These are phyloP conservation scores for Posidonia oceanica DNA, from an alignment of 116 monocot species.

Conservation along the genomic window DNA sequence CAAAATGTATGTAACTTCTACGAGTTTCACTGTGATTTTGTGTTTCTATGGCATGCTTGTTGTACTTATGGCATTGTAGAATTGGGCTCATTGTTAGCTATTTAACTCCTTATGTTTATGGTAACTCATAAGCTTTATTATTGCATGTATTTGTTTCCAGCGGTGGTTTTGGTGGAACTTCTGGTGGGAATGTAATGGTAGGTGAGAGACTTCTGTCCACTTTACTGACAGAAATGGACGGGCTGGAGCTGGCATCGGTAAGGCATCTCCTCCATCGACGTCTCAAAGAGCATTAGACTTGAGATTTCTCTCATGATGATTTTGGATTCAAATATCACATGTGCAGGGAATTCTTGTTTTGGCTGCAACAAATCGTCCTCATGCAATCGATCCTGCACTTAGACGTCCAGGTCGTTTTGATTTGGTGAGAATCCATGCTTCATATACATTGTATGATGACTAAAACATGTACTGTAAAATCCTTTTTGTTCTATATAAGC, in stretches of 20 bases:
- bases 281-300: not conserved
- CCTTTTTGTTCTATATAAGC: too few species aligned
- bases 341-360: constrained; percentile 87
- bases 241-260: constrained; percentile 71
- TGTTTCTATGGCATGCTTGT: too few species aligned
- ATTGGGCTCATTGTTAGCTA: too few species aligned
- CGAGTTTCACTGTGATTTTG: too few species aligned
- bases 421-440: constrained; percentile 33
- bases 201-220: constrained; percentile 96
- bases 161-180: constrained; percentile 48
- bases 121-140: not conserved
- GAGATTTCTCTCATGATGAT: not conserved
- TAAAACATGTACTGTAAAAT: not conserved
- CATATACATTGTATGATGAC: not conserved
- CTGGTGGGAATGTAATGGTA: constrained; percentile 58
- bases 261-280: not conserved
- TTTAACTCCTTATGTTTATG: too few species aligned
- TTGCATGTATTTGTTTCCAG: constrained; percentile 3
- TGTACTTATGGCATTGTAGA: too few species aligned
- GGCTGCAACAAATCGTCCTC: constrained; percentile 93
- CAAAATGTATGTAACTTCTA: too few species aligned
- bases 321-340: not conserved
- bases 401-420: constrained; percentile 97
- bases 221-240: constrained; percentile 97
- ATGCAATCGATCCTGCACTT: constrained; percentile 91